Evolutionary conservation across 2,329 filamentous ascomycete species (phyloP), one percentile per base, ranked within the genome.

Genomic region (Ambrosiella beaveri): DNA sequence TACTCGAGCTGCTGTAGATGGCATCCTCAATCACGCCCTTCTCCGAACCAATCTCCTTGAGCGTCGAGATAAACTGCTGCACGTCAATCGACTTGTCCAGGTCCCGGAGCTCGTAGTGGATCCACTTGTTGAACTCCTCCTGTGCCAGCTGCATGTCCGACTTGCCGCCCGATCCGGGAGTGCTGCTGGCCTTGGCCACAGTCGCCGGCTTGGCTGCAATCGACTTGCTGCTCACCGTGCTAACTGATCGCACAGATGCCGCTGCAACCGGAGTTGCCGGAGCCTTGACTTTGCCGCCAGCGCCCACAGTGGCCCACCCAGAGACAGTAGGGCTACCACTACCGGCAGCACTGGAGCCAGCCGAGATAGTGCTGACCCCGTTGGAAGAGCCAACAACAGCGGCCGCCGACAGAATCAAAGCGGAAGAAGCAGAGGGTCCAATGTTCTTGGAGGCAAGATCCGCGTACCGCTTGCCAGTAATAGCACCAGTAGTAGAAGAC

Each of bases 101-200:
- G 62, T 90, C 89, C 60, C 87, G 84, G 58, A 98, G 75, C 68
- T 93, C 84, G 58, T 81, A 78, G 64, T 86, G 82, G 15, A 90
- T 82, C 93, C 93, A 98, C 70, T 94, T 96, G 66, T 82, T 84
- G 69, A 98, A 94, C 69, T 97, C 93, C 45, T 95, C 90, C 68
- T 88, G 82, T 2, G 93, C 91, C 67, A 57, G 64, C 39, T 64
- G 65, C 11, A 67, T 65, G 17, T 69, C 69, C 17, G 58, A 53
- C 52, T 60, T 60, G 27, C 73, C 69, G 2, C 77, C 73, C 2
- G 73, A 70, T 53, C 69, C 73, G n/a, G 74, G 70, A 11, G 15
- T 7, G 4, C 15, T 27, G 19, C 12, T 54, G 7, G 76, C 69
- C 62, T 81, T 78, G 7, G 66, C 62, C 0, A 74, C 69, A 3